Evolutionary conservation across 2,329 filamentous ascomycete species (phyloP), one percentile per base, ranked within the genome.

Genomic region (Phialocephala sp.): DNA sequence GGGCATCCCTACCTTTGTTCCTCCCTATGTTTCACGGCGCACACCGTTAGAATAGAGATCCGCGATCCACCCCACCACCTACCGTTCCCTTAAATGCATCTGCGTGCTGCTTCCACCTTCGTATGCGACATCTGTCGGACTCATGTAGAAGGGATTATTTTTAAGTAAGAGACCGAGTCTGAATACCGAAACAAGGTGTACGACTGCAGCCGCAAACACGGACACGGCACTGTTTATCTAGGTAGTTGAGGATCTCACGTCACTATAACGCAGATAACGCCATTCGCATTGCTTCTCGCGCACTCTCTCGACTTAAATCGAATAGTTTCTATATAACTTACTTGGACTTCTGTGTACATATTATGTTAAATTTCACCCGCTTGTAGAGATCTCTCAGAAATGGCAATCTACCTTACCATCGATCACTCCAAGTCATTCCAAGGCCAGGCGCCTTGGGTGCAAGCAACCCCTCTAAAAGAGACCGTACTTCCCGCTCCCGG

Each of bases 391-490:
- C 52, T 4, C 8, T 56, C n/a, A 27, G 24, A 27, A 32, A 59
- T 59, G 39, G 57, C 57, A 59, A 59, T 59, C 36, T 59, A 59
- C 57, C 22, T 45, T 45, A 59, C 57, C 37, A 43, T 59, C 57
- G 57, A 59, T 59, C 57, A 59, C 57, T 59, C 57, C 39, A 59
- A 59, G 24, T 59, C 57, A 59, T 59, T 59, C 57, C 57, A 59
- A 45, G 57, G 57, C 37, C 57, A 59, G 22, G 57, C 57, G 57
- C 57, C 57, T 47, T 59, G 57, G 57, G 57, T 59, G 39, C 57
- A 59, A 59, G 57, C 57, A 5, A 43, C 36, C 22, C 57, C 57
- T 59, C 57, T 59, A 20, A 47, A 32, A 32, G 39, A 59, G 9
- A 59, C 57, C 32, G 37, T 45, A 24, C 39, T 59, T 43, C 57